Evolutionary conservation across 2,329 filamentous ascomycete genomes (phyloP), one percentile per base, ranked within the genome.

Genomic region (Fusarium subglutinans): DNA sequence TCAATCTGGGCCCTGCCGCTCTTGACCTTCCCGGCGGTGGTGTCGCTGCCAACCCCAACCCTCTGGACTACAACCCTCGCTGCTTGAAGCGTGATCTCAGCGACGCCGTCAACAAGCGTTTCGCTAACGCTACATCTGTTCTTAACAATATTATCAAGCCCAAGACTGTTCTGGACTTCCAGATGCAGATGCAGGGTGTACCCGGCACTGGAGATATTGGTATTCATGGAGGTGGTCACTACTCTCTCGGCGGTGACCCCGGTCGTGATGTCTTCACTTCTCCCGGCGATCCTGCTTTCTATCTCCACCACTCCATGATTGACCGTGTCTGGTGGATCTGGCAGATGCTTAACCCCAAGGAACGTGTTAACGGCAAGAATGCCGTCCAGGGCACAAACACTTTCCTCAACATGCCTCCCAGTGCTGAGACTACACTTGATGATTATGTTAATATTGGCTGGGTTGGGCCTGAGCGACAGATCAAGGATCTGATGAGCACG

Each of bases 141-240:
- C 77, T 81, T 30, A 69, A 55, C 54, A 83, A 86, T 48, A 84
- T 88, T 74, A 79, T 79, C 37, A 71, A 79, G 45, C 79, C 78
- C 61, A 72, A 75, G 38, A 80, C 81, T 56, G 82, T 87, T 61
- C 68, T 72, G 18, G 78, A 80, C 50, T 88, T 88, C 78, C 84
- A 88, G 79, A 81, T 81, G 70, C 75, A 75, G 48, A 86, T 87
- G 84, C 85, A 87, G 75, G 82, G 78, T 65, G 59, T 79, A 35
- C 74, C 77, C 11, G 75, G 75, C 33, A 65, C 61, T 13, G 79
- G 75, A 20, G 77, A 73, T 8, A 76, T 79, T 12, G 79, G 81
- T 70, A 79, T 85, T 20, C 84, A 83, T 63, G 78, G 79, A 8
- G 82, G 77, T 2, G 83, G 83, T 3, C 84, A 85, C 72, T 84